These are phyloP conservation scores for Clonostachys chloroleuca DNA, from an alignment of 2,329 filamentous ascomycete species.

Conservation along the genomic window DNA sequence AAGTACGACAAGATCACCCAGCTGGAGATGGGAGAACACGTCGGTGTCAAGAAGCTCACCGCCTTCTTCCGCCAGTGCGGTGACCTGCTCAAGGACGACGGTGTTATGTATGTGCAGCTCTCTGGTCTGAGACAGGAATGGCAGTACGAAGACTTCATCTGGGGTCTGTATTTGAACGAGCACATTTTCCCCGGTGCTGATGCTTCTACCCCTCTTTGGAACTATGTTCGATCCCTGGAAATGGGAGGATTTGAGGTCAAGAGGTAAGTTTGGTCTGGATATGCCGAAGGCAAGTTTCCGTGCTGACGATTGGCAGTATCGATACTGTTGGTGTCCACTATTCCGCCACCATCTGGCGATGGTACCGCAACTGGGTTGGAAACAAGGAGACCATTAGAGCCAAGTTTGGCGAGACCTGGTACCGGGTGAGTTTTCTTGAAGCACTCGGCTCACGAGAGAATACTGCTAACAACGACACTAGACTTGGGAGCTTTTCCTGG, in stretches of 20 bases:
- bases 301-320: slow-evolving; percentile 34
- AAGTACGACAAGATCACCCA: slow-evolving; percentile 92
- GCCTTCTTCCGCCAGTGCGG: slow-evolving; percentile 81
- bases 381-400: slow-evolving; percentile 89
- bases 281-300: neutral
- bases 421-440: slow-evolving; percentile 61
- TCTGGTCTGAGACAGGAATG: slow-evolving; percentile 90
- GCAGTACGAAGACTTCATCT: slow-evolving; percentile 98
- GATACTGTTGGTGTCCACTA: slow-evolving; percentile 97
- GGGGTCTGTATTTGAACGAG: slow-evolving; percentile 99
- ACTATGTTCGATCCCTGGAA: slow-evolving; percentile 81
- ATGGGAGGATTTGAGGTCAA: slow-evolving; percentile 72
- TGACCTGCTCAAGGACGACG: slow-evolving; percentile 95
- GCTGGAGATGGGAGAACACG: slow-evolving; percentile 98
- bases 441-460: neutral
- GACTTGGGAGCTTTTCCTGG: slow-evolving; percentile 92
- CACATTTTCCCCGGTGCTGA: slow-evolving; percentile 98
- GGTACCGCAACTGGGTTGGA: slow-evolving; percentile 98
- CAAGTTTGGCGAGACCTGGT: slow-evolving; percentile 96
- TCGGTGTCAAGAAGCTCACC: slow-evolving; percentile 84
- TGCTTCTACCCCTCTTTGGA: slow-evolving; percentile 88
- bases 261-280: slow-evolving; percentile 15
- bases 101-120: slow-evolving; percentile 93
- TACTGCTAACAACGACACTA: slow-evolving; percentile 18
- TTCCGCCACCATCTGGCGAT: slow-evolving; percentile 92